phyloP scores from a whole-genome alignment of 73 alveolate genomes.

The Paramecium sonneborni region DNA sequence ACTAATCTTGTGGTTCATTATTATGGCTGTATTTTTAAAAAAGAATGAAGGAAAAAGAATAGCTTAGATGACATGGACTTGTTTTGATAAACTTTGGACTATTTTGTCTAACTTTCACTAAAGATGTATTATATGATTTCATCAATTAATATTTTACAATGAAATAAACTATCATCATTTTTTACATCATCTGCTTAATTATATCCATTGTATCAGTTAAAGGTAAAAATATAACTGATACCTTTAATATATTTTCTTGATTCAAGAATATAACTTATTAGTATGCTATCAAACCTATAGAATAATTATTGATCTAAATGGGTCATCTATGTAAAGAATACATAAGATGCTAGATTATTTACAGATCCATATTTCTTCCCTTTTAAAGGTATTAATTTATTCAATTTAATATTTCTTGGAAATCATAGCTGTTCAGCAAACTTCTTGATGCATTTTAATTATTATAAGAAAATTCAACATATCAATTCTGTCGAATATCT shows the following conservation, averaged over 20 bases:
- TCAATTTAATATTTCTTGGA: neutral
- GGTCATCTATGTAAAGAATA: constrained; percentile 61
- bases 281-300: constrained; percentile 72
- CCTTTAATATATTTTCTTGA: constrained; percentile 65
- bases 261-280: constrained; percentile 63
- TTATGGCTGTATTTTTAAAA: neutral
- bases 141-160: neutral
- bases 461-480: neutral
- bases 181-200: neutral
- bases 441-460: constrained; percentile 51
- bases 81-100: neutral
- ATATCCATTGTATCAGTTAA: neutral
- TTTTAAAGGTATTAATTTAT: constrained; percentile 39
- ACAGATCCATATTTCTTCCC: constrained; percentile 83
- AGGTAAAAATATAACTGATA: constrained; percentile 39
- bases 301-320: constrained; percentile 72
- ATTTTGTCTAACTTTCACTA: neutral
- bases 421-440: constrained; percentile 61
- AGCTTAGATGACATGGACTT: neutral
- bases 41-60: neutral
- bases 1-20: constrained; percentile 6
- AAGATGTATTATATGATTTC: constrained; percentile 25
- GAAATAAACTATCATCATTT: neutral
- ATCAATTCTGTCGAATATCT: constrained; percentile 77
- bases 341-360: constrained; percentile 76